Evolutionary conservation across 2,329 filamentous ascomycete species (phyloP).

Genomic region (Trichoderma sp.): DNA sequence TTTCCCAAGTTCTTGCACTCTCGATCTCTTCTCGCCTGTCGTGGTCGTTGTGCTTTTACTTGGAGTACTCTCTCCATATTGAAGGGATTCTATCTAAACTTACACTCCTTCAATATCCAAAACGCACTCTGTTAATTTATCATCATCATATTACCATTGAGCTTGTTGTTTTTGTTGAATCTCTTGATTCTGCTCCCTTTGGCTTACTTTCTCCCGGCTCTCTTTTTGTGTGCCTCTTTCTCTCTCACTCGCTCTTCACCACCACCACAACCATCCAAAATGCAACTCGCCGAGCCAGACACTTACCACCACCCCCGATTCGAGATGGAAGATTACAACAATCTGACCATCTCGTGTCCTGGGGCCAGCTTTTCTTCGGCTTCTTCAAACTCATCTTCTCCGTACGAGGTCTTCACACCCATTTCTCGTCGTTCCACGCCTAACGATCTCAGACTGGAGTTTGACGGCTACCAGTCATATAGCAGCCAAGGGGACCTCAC

Average conservation of each 20-base stretch:
- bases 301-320: conserved; percentile 32
- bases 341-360: conserved; percentile 37
- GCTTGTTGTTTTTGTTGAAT: not conserved
- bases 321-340: conserved; percentile 43
- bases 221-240: not conserved
- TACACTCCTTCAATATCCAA: conserved; percentile 21
- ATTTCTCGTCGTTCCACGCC: conserved; percentile 46
- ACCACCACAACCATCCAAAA: conserved; percentile 24
- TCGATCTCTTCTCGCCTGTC: conserved; percentile 21
- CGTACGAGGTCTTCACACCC: conserved; percentile 46
- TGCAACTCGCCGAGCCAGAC: conserved; percentile 39
- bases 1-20: conserved; percentile 16
- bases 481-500: conserved; percentile 34
- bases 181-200: not conserved
- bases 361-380: conserved; percentile 42
- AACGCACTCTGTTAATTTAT: not conserved
- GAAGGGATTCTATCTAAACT: conserved; percentile 18
- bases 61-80: conserved; percentile 18
- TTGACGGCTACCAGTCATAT: conserved; percentile 35
- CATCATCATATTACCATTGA: not conserved
- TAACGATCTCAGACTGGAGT: conserved; percentile 39
- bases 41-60: conserved; percentile 14
- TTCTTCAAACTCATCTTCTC: conserved; percentile 38
- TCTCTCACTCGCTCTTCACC: not conserved
- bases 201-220: not conserved